These are phyloP conservation scores for Allantophomopsis lycopodina DNA, from an alignment of 2,329 filamentous ascomycete species.

Conservation along the genomic window DNA sequence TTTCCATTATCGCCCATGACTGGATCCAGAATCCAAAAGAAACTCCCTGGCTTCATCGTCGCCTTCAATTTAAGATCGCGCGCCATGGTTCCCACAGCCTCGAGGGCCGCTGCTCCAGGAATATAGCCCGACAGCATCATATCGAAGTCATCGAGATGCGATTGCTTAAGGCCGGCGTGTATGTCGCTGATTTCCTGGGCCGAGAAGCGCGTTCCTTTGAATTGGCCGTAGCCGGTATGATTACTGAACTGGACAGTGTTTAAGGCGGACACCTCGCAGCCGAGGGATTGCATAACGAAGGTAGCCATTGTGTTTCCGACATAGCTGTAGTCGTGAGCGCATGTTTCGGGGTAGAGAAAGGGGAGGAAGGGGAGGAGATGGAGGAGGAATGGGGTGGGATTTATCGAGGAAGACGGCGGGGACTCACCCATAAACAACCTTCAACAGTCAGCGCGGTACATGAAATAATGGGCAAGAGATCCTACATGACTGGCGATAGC, in stretches of 20 bases:
- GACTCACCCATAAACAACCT: slow-evolving; percentile 65
- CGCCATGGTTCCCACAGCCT: slow-evolving; percentile 73
- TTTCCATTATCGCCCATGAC: slow-evolving; percentile 96
- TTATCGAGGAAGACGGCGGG: slow-evolving; percentile 4
- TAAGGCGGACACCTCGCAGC: slow-evolving; percentile 84
- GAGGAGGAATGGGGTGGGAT: not conserved
- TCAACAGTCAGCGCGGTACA: slow-evolving; percentile 15
- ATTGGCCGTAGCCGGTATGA: slow-evolving; percentile 83
- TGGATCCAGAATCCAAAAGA: slow-evolving; percentile 96
- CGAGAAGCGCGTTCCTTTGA: slow-evolving; percentile 71
- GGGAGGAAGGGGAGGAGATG: too few species aligned
- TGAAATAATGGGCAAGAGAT: slow-evolving; percentile 9
- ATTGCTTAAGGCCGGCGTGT: slow-evolving; percentile 73
- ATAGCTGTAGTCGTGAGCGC: slow-evolving; percentile 44
- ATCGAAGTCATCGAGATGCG: slow-evolving; percentile 77
- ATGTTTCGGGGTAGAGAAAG: slow-evolving; percentile 4
- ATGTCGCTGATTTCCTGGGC: slow-evolving; percentile 74
- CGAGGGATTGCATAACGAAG: slow-evolving; percentile 84
- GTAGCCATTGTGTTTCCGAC: slow-evolving; percentile 97
- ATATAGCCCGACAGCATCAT: slow-evolving; percentile 93
- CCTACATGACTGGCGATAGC: slow-evolving; percentile 93
- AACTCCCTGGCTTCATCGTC: slow-evolving; percentile 50
- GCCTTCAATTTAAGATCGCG: slow-evolving; percentile 61
- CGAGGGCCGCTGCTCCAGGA: slow-evolving; percentile 72
- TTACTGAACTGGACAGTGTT: slow-evolving; percentile 99